Evolutionary conservation across 805 yeast genomes (phyloP).

Genomic region (Saccharomycopsis vini): DNA sequence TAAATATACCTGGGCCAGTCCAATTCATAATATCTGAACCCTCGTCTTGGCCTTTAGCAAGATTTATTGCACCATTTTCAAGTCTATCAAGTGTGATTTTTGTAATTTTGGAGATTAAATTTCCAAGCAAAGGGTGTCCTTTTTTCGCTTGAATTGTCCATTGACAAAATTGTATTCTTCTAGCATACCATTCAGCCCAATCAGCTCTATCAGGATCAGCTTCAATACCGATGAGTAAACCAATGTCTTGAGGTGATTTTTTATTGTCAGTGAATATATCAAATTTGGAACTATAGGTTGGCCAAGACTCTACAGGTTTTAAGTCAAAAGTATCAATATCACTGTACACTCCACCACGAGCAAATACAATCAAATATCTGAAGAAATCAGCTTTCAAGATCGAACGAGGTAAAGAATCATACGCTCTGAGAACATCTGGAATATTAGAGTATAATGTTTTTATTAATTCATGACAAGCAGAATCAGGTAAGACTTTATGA

Average conservation of each 20-base stretch:
- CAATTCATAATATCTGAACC: conserved; percentile 84
- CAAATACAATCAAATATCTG: conserved; percentile 76
- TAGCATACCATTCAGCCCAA: conserved; percentile 89
- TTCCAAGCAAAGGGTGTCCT: conserved; percentile 86
- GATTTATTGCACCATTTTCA: conserved; percentile 32
- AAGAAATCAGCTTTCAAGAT: conserved; percentile 91
- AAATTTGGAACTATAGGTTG: conserved; percentile 35
- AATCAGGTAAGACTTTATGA: conserved; percentile 70
- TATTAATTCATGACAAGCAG: conserved; percentile 47
- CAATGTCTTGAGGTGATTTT: conserved; percentile 28
- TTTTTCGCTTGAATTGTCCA: conserved; percentile 89
- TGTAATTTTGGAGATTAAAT: conserved; percentile 69
- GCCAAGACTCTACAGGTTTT: conserved; percentile 69
- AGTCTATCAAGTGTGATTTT: conserved; percentile 54
- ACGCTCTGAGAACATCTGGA: conserved; percentile 74
- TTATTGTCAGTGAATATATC: conserved; percentile 14
- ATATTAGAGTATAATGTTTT: conserved; percentile 52
- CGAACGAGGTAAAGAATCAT: conserved; percentile 62
- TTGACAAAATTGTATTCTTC: conserved; percentile 91
- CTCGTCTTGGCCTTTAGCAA: conserved; percentile 46
- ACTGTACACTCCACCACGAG: conserved; percentile 88
- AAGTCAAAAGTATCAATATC: conserved; percentile 81
- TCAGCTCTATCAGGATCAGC: conserved; percentile 96
- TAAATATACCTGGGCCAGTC: conserved; percentile 97
- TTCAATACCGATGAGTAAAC: conserved; percentile 83